Evolutionary conservation across 768 basidiomycete species (phyloP).

Genomic region (Lentinula guzmanii): DNA sequence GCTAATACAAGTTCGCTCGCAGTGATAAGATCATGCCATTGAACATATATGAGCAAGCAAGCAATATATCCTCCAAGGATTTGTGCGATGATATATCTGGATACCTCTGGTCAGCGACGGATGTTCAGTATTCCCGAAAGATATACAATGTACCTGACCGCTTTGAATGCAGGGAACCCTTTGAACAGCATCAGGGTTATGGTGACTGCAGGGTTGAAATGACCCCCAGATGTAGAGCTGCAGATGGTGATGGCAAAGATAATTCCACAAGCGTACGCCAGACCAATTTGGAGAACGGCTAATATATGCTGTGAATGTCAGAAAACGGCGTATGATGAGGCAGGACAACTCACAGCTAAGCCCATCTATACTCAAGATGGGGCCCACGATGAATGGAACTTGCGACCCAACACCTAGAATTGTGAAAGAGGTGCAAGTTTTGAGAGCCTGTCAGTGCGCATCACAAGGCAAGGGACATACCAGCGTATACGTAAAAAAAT

Average conservation of each 20-base stretch:
- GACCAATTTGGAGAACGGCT: slow-evolving; percentile 54
- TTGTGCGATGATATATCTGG: slow-evolving; percentile 62
- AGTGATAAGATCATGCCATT: slow-evolving; percentile 49
- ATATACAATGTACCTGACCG: slow-evolving; percentile 31
- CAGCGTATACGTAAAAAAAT: slow-evolving; percentile 55
- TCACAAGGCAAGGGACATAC: slow-evolving; percentile 17
- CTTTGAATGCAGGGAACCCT: slow-evolving; percentile 49
- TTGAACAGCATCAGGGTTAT: slow-evolving; percentile 45
- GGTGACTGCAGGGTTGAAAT: slow-evolving; percentile 63
- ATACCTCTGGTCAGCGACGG: background rate
- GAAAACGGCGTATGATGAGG: background rate
- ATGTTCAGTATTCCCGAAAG: background rate
- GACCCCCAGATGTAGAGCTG: slow-evolving; percentile 50
- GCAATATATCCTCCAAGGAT: slow-evolving; percentile 62
- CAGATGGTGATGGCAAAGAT: slow-evolving; percentile 51
- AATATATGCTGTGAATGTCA: background rate
- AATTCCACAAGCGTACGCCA: slow-evolving; percentile 55
- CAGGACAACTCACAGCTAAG: slow-evolving; percentile 40
- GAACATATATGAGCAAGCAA: slow-evolving; percentile 51
- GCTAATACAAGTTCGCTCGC: slow-evolving; percentile 23
- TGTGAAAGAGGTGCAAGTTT: background rate
- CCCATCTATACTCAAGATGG: slow-evolving; percentile 30
- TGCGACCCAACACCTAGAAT: slow-evolving; percentile 47
- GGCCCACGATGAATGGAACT: slow-evolving; percentile 43
- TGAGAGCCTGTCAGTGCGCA: background rate